Evolutionary conservation across 805 yeast species (phyloP).

Genomic region (Teunomyces atbi): DNA sequence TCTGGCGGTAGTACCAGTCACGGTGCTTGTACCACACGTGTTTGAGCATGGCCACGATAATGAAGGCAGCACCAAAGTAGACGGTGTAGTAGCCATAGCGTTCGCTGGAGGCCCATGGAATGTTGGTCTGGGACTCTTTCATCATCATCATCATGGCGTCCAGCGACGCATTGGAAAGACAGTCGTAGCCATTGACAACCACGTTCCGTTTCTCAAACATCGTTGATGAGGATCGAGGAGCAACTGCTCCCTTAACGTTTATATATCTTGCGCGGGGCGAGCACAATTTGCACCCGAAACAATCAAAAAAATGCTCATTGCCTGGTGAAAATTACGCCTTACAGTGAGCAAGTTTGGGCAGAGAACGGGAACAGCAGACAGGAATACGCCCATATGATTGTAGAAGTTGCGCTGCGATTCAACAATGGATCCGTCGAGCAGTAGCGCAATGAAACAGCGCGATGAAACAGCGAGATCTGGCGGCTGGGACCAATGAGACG

Average conservation of each 20-base stretch:
- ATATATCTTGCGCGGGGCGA: neutral
- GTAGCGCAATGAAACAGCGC: too few species aligned
- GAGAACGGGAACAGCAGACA: too few species aligned
- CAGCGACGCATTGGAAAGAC: slow-evolving; percentile 30
- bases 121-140: slow-evolving; percentile 27
- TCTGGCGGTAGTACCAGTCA: slow-evolving; percentile 20
- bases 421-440: too few species aligned
- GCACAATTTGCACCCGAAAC: slow-evolving; percentile 3
- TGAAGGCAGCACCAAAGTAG: slow-evolving; percentile 39
- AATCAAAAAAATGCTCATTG: slow-evolving; percentile 4
- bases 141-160: slow-evolving; percentile 18
- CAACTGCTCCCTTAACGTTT: neutral
- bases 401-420: too few species aligned
- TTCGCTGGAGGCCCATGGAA: slow-evolving; percentile 26
- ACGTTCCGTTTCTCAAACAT: slow-evolving; percentile 14
- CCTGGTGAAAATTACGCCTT: neutral
- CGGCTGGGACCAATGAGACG: too few species aligned
- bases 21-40: slow-evolving; percentile 24
- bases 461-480: too few species aligned
- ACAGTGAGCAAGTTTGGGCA: neutral
- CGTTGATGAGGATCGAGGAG: neutral
- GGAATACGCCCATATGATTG: too few species aligned
- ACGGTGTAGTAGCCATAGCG: slow-evolving; percentile 37
- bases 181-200: slow-evolving; percentile 36
- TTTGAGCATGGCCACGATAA: slow-evolving; percentile 34